Evolutionary conservation across 2,329 filamentous ascomycete genomes (phyloP).

Genomic region (Phoma sp.): DNA sequence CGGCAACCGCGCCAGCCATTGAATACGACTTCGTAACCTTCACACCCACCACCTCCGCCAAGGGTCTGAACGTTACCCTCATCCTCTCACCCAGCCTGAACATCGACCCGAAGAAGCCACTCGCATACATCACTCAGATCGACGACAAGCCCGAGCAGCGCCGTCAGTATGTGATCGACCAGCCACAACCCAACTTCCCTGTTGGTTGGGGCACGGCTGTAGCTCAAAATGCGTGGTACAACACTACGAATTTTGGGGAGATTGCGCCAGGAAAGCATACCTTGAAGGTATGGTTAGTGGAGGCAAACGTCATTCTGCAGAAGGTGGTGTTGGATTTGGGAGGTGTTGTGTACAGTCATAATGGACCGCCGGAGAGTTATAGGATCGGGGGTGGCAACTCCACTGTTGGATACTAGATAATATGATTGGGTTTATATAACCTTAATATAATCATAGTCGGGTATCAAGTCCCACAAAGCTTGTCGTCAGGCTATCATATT

Average conservation of each 20-base stretch:
- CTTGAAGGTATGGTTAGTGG: constrained; percentile 55
- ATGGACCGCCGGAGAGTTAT: constrained; percentile 50
- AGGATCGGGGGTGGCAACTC: constrained; percentile 32
- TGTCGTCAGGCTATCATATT: too few relatives aligned
- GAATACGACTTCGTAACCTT: constrained; percentile 51
- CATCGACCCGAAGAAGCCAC: constrained; percentile 57
- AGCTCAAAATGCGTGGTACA: constrained; percentile 60
- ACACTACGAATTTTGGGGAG: constrained; percentile 50
- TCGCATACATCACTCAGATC: constrained; percentile 60
- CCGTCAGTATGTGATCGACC: constrained; percentile 53
- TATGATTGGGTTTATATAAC: neutral
- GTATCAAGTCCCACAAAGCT: neutral
- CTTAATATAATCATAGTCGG: neutral
- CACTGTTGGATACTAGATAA: constrained; percentile 3
- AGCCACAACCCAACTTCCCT: constrained; percentile 53
- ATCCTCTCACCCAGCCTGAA: constrained; percentile 58
- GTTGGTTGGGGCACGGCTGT: constrained; percentile 60
- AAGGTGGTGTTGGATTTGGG: constrained; percentile 49
- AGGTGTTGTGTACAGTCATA: constrained; percentile 42
- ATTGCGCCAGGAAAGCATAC: constrained; percentile 50
- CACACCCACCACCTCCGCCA: constrained; percentile 39
- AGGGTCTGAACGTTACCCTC: constrained; percentile 49
- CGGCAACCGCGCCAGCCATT: constrained; percentile 39
- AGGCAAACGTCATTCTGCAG: constrained; percentile 52
- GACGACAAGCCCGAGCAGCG: constrained; percentile 51